Evolutionary conservation across 1,284 basidiomycete genomes (phyloP), one percentile per base, ranked within the genome.

Genomic region (Boletellus deceptivus): DNA sequence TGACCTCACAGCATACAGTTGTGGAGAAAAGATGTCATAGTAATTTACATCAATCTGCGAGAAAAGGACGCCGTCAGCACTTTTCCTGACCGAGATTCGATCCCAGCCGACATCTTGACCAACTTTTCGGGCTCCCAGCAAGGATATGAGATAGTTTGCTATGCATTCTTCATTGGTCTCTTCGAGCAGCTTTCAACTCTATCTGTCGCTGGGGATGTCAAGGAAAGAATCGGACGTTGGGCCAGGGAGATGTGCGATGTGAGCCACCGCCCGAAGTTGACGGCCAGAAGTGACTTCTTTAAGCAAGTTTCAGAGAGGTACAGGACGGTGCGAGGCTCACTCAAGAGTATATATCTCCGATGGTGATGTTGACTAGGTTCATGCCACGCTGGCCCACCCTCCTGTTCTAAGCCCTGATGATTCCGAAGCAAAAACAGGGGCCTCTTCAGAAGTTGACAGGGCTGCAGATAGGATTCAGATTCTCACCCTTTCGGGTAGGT

Each of bases 11-110:
- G 0, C 1, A 33, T 13, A 14, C 14, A 61, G 59, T 34, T 63
- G 17, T 8, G 39, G 20, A 54, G 37, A 38, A 53, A 53, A n/a
- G 38, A 34, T 1, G 46, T 59, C 3, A 22, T 54, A 4, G 59
- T 63, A 0, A 36, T 63, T 3, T 63, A 61, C 39, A 56, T 61
- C 48, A 63, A 61, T 39, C 6, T 63, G 8, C 42, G 56, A 2
- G 40, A 2, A 0, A n/a, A 43, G 4, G 5, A 6, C 0, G 55
- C 52, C 13, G 18, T 3, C 6, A 6, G 33, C 1, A 22, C 46
- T 6, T 61, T 63, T 17, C 60, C 58, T 13, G 1, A 1, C 0
- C 51, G 50, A 1, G 59, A 61, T 38, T 10, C 0, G 6, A 36
- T 63, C 11, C 53, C 53, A 11, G 46, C 53, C 1, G 1, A 25